Percentiles rank a stretch among this genome's conserved stretches.
Conservation (phyloP, 345 rosid genomes). For the Eucalyptus camaldulensis region DNA sequence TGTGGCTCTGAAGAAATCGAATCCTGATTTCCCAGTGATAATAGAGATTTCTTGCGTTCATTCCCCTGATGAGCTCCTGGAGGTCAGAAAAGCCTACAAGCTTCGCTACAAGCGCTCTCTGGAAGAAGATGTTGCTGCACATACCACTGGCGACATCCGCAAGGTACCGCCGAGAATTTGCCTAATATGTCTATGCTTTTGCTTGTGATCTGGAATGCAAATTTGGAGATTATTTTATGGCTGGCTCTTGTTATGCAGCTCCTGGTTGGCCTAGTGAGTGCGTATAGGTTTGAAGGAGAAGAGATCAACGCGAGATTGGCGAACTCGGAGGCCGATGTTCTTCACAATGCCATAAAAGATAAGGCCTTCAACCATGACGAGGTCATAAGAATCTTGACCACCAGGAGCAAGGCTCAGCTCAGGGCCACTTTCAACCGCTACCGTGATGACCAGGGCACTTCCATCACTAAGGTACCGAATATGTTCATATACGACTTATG, state of each 20-base stretch:
- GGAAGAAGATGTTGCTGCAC: constrained; percentile 65
- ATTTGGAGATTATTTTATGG: neutral
- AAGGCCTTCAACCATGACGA: constrained; percentile 39
- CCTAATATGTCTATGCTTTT: neutral
- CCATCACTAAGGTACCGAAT: constrained; percentile 34
- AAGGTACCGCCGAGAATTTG: constrained; percentile 9
- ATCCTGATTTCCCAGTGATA: constrained; percentile 27
- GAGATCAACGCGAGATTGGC: constrained; percentile 33
- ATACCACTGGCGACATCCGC: constrained; percentile 39
- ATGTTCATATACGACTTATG: neutral
- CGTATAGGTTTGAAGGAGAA: constrained; percentile 39
- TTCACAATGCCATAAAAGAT: constrained; percentile 31
- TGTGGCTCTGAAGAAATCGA: constrained; percentile 21
- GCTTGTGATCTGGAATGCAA: neutral
- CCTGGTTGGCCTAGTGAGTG: constrained; percentile 39
- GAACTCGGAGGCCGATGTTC: constrained; percentile 32
- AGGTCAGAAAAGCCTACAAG: constrained; percentile 42
- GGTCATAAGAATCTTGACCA: constrained; percentile 36
- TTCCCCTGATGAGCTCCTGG: constrained; percentile 58
- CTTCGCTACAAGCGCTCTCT: constrained; percentile 49
- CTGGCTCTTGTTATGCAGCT: constrained; percentile 16
- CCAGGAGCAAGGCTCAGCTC: constrained; percentile 56
- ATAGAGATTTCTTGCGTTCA: constrained; percentile 32
- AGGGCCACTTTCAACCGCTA: constrained; percentile 46
- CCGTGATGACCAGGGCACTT: constrained; percentile 30